Percentiles rank a stretch among this genome's conserved stretches.
Conservation (phyloP, 305 asterid species). For the Petunia hybrid region DNA sequence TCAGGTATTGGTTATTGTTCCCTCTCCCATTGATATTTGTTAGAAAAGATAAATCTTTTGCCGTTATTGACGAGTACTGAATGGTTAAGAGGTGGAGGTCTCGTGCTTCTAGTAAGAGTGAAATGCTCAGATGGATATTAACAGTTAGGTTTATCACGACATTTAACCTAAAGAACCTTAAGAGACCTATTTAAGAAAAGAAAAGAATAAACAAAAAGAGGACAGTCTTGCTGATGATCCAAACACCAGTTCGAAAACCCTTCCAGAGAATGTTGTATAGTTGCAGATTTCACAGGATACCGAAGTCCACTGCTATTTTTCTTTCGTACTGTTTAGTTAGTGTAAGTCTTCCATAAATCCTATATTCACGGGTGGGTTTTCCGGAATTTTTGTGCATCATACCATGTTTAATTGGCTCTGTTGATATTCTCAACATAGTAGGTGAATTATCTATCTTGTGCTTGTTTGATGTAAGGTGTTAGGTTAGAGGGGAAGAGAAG, state of each 20-base stretch:
- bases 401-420: neutral
- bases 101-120: slow-evolving; percentile 14
- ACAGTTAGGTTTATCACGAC: slow-evolving; percentile 13
- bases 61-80: slow-evolving; percentile 12
- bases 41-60: slow-evolving; percentile 2
- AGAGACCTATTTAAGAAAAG: neutral
- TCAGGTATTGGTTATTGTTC: no score
- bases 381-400: neutral
- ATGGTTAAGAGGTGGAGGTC: neutral
- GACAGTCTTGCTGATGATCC: neutral
- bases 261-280: neutral
- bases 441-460: slow-evolving; percentile 16
- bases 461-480: slow-evolving; percentile 14
- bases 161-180: neutral
- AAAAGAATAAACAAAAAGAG: neutral
- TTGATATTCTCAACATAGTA: neutral
- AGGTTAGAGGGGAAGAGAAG: slow-evolving; percentile 2
- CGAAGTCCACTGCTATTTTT: neutral
- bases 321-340: neutral
- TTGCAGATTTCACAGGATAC: neutral
- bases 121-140: neutral
- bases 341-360: neutral
- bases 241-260: neutral
- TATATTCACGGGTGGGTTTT: neutral
- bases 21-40: neutral